A percentile compares a stretch with the other conserved stretches of the same genome.
Conservation (phyloP, 768 basidiomycete genomes). For the Cystobasidium ongulense region DNA sequence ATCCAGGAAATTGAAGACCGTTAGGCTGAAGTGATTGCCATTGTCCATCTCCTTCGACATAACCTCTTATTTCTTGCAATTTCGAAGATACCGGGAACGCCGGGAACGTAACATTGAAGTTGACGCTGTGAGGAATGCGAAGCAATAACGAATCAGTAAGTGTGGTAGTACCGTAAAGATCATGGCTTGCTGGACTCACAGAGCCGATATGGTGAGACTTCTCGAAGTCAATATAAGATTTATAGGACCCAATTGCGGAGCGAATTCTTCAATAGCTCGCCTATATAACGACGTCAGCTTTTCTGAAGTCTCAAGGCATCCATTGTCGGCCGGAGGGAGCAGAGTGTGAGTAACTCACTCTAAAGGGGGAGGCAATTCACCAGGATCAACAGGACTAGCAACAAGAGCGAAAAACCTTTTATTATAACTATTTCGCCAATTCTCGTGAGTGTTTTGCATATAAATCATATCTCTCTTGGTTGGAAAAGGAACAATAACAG, state of each 20-base stretch:
- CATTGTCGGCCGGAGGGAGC: no score
- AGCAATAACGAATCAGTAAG: not conserved
- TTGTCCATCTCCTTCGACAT: not conserved
- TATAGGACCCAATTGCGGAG: slow-evolving; percentile 8
- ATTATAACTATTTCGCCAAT: slow-evolving; percentile 5
- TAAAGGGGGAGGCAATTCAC: slow-evolving; percentile 14
- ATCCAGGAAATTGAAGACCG: not conserved
- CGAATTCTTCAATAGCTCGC: slow-evolving; percentile 13
- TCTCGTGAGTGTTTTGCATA: not conserved
- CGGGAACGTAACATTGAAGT: not conserved
- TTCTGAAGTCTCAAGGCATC: no score
- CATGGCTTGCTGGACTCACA: not conserved
- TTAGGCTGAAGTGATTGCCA: not conserved
- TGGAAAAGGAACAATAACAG: slow-evolving; percentile 4
- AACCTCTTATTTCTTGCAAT: not conserved
- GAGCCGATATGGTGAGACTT: not conserved
- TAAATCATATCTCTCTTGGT: not conserved
- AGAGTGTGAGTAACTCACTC: not conserved
- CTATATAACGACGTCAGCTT: not conserved
- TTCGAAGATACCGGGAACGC: not conserved
- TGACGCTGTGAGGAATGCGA: not conserved
- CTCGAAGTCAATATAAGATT: slow-evolving; percentile 3
- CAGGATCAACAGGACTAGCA: slow-evolving; percentile 11
- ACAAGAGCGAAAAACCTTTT: slow-evolving; percentile 3
- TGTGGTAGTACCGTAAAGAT: not conserved